Evolutionary conservation across 805 yeast genomes (phyloP).

Genomic region (Wickerhamiella hasegawae): DNA sequence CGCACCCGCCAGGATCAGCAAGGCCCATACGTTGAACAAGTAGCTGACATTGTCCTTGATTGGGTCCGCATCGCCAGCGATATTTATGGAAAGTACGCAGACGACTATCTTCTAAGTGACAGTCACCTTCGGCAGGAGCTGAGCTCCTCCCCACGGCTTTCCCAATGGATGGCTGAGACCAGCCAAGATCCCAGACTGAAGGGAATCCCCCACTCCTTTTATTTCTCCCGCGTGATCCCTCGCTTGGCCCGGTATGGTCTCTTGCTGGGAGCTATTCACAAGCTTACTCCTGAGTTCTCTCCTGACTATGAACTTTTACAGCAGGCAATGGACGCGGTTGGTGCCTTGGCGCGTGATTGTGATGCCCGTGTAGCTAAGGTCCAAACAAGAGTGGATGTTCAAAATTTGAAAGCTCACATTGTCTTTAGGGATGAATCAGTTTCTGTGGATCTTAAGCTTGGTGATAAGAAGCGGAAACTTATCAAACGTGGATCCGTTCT

Average conservation of each 20-base stretch:
- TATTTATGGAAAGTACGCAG: slow-evolving; percentile 43
- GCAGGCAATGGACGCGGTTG: slow-evolving; percentile 39
- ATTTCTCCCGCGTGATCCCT: slow-evolving; percentile 40
- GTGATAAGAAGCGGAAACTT: slow-evolving; percentile 39
- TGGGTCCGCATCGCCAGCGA: slow-evolving; percentile 48
- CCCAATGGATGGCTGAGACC: slow-evolving; percentile 39
- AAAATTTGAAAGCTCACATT: slow-evolving; percentile 35
- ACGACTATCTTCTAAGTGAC: slow-evolving; percentile 20
- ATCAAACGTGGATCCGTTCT: slow-evolving; percentile 41
- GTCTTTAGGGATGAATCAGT: slow-evolving; percentile 35
- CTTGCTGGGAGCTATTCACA: slow-evolving; percentile 42
- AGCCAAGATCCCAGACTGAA: slow-evolving; percentile 32
- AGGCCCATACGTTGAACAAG: slow-evolving; percentile 49
- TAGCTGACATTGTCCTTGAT: slow-evolving; percentile 43
- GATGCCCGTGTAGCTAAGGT: slow-evolving; percentile 48
- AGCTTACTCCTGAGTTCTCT: slow-evolving; percentile 30
- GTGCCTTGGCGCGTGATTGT: slow-evolving; percentile 38
- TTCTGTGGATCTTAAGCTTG: slow-evolving; percentile 33
- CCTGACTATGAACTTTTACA: slow-evolving; percentile 37
- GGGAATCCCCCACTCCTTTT: slow-evolving; percentile 27
- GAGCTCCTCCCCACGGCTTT: slow-evolving; percentile 28
- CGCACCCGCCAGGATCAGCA: slow-evolving; percentile 39
- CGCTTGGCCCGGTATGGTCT: slow-evolving; percentile 44
- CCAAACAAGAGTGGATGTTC: slow-evolving; percentile 39
- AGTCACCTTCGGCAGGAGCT: slow-evolving; percentile 30